Evolutionary conservation across 192 early-diverging fungal species (phyloP), one percentile per base, ranked within the genome.

Genomic region (Dissophora globulifera): DNA sequence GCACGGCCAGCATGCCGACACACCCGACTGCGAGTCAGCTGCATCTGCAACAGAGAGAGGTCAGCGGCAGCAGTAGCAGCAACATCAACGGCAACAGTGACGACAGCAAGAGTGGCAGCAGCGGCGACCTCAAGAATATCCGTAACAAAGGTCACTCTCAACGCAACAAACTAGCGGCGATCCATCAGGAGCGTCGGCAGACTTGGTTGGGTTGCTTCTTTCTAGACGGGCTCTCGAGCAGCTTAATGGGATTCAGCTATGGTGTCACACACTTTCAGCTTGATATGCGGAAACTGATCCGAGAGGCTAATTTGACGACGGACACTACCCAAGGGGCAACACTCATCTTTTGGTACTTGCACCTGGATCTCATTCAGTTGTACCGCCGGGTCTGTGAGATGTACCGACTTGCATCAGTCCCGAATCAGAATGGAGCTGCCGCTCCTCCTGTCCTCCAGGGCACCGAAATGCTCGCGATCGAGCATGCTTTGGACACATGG

Each of bases 341-440:
- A 9, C 16, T 75, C n/a, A 53, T 66, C 17, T 75, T 75, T 42
- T 75, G 71, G 71, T 75, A 59, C 23, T 41, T 59, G 0, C 71
- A 75, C 22, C 62, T 75, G 5, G 55, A 75, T 15, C 57, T 75
- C 26, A 43, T 66, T 8, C 56, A 60, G 12, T 41, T 66, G 16
- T 52, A 65, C 11, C 71, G 71, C 3, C 48, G 71, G 19, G 54
- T 75, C 10, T 66, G 55, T 16, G 71, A 59, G 15, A 62, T 75
- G 62, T 60, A 75, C 50, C 55, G 62, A 11, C 22, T 46, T 1
- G 33, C 19, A 33, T 22, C 42, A 46, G 20, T 35, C 4, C 20
- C 46, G 12, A 20, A 13, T 40, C 23, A 16, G 27, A 31, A 23
- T 41, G 42, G 26, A 4, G 17, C 5, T n/a, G 9, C 20, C 15